Base-by-base conservation (phyloP, 2,329 filamentous ascomycete species). In the Macrophomina pseudophaseolina region DNA sequence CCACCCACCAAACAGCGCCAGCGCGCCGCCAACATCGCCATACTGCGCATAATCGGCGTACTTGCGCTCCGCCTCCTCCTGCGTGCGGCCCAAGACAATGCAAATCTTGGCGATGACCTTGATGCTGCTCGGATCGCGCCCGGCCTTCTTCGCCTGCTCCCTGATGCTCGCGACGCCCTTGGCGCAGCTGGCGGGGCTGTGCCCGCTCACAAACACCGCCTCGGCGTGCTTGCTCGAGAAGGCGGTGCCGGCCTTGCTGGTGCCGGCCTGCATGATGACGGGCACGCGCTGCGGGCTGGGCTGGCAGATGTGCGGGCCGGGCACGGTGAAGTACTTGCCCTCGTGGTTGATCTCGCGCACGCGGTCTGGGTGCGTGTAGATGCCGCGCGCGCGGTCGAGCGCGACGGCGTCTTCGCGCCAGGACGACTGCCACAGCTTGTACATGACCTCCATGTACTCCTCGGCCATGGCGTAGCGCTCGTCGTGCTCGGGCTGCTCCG, bases 1-100 rank as follows among this genome's bases (percentile, higher is more conserved):
- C 90, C 90, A 93, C 1, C 90, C 90, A 23, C 89, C 89, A 71
- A 92, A 93, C 18, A 92, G 76, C 1, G 90, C 88, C 66, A 92
- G 74, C 0, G 89, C 90, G 2, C 90, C 90, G 70, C 90, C 90
- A 49, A 85, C 81, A 1, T 85, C 85, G 0, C 88, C 90, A 72
- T 91, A 87, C 65, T 84, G 82, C 9, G 84, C 81, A 68, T 87
- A 88, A 5, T 91, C 87, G 0, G 81, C 78, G 62, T 89, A 86
- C 76, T 91, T 92, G 6, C 82, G 85, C 67, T 83, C 78, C 0
- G 90, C 90, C 73, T 91, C 89, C 66, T 88, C 87, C 69, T 90
- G 85, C 0, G 89, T 92, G 40, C 76, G 80, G 0, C 88, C 90
- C 0, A 92, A 78, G 9, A 92, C 85, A 0, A 89, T 86, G 11